Conservation (phyloP, 2,329 filamentous ascomycete species). For the Escovopsis sp. region DNA sequence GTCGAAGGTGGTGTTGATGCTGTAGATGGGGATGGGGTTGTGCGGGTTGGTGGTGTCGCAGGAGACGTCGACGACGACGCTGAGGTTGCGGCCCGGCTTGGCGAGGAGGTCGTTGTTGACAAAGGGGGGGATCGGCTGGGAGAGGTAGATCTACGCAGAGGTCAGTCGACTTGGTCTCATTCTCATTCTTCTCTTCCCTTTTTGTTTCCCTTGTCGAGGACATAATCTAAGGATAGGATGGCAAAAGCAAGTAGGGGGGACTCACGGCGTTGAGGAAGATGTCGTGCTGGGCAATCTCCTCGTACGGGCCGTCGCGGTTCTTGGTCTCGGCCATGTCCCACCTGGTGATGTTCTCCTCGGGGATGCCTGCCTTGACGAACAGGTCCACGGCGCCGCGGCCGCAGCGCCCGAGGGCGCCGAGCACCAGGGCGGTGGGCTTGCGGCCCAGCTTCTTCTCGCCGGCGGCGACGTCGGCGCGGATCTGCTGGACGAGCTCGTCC, state of each 20-base stretch:
- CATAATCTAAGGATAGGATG: too few species aligned
- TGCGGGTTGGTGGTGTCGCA: slow-evolving; percentile 62
- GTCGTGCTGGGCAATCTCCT: slow-evolving; percentile 60
- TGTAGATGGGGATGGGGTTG: slow-evolving; percentile 66
- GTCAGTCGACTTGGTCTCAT: slow-evolving; percentile 1
- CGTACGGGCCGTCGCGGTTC: slow-evolving; percentile 54
- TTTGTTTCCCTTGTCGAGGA: background rate
- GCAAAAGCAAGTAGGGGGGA: background rate
- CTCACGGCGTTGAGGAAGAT: slow-evolving; percentile 56
- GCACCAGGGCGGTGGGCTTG: slow-evolving; percentile 66
- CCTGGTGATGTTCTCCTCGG: slow-evolving; percentile 30
- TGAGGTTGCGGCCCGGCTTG: slow-evolving; percentile 51
- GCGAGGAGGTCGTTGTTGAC: slow-evolving; percentile 55
- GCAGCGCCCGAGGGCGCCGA: slow-evolving; percentile 73
- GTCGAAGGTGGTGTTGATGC: slow-evolving; percentile 71
- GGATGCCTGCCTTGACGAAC: slow-evolving; percentile 52
- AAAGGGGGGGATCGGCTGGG: slow-evolving; percentile 60
- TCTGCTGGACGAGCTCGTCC: slow-evolving; percentile 30
- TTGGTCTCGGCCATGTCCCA: slow-evolving; percentile 68
- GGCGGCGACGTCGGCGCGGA: slow-evolving; percentile 34
- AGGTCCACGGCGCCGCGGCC: slow-evolving; percentile 74
- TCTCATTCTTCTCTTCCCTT: too few species aligned
- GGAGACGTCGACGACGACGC: slow-evolving; percentile 66
- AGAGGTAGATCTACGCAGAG: slow-evolving; percentile 61
- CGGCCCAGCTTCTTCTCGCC: slow-evolving; percentile 56